phyloP scores from a whole-genome alignment of 2,329 filamentous ascomycete genomes.

The Rhinocladiella similis region DNA sequence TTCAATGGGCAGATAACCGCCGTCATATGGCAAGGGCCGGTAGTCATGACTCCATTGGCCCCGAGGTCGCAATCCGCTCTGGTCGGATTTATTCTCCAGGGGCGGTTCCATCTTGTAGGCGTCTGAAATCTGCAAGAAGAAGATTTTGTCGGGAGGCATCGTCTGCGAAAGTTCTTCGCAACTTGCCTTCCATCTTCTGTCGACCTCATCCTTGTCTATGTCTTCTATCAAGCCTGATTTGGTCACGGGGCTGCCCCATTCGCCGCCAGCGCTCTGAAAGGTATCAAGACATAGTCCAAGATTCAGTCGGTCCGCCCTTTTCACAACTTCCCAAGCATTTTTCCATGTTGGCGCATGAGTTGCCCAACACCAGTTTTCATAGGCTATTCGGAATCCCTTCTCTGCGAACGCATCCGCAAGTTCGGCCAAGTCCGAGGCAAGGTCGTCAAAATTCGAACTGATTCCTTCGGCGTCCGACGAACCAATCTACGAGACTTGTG shows the following conservation, averaged over 20 bases:
- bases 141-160: constrained; percentile 70
- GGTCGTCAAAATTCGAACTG: constrained; percentile 47
- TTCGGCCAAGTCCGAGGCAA: constrained; percentile 63
- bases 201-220: constrained; percentile 53
- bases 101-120: constrained; percentile 65
- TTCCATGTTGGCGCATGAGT: constrained; percentile 69
- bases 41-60: constrained; percentile 72
- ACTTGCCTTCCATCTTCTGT: constrained; percentile 54
- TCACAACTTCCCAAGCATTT: constrained; percentile 68
- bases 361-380: constrained; percentile 83
- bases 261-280: constrained; percentile 71
- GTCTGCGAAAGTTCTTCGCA: constrained; percentile 57
- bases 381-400: constrained; percentile 64
- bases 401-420: constrained; percentile 63
- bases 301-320: constrained; percentile 62
- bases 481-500: constrained; percentile 46
- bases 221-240: constrained; percentile 59
- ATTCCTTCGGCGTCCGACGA: constrained; percentile 65
- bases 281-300: constrained; percentile 76
- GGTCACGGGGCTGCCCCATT: constrained; percentile 72
- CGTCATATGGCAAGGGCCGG: constrained; percentile 67
- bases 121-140: constrained; percentile 72
- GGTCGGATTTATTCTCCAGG: constrained; percentile 50
- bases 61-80: constrained; percentile 59
- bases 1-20: constrained; percentile 68